Percentiles rank a stretch among this genome's conserved stretches.
Conservation (phyloP, 176 grass and related monocot genomes). For the Neostapfia colusana region DNA sequence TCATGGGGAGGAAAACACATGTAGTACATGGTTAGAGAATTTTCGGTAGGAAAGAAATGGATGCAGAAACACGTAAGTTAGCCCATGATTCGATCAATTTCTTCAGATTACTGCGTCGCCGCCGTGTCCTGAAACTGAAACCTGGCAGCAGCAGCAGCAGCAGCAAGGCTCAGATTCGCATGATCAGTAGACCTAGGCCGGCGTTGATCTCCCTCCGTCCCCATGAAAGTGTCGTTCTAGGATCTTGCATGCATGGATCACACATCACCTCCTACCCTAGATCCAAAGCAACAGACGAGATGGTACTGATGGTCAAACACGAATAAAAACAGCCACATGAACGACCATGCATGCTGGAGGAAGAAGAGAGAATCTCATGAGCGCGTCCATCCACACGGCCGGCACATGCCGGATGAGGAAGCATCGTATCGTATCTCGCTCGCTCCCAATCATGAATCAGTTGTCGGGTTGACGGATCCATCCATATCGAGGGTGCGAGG, state of each 20-base stretch:
- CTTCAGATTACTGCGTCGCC: background rate
- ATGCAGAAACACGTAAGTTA: background rate
- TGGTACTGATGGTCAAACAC: background rate
- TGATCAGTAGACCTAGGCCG: background rate
- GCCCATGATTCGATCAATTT: background rate
- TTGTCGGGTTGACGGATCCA: background rate
- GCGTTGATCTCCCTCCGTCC: background rate
- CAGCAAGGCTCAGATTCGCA: background rate
- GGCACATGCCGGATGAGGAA: background rate
- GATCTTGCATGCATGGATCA: background rate
- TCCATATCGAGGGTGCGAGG: background rate
- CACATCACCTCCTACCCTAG: background rate
- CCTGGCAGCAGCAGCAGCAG: background rate
- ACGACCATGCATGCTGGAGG: constrained; percentile 5
- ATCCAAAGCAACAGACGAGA: background rate
- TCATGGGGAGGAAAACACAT: constrained; percentile 2
- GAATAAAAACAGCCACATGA: background rate
- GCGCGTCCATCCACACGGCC: background rate
- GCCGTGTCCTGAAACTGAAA: background rate
- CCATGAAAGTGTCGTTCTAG: no score
- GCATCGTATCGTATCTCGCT: constrained; percentile 12
- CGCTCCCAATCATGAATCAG: background rate
- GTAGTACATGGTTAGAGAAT: constrained; percentile 35
- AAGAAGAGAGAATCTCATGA: constrained; percentile 2
- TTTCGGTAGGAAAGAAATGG: constrained; percentile 29